phyloP scores from a whole-genome alignment of 2,329 filamentous ascomycete genomes.

The Curvularia sp. region DNA sequence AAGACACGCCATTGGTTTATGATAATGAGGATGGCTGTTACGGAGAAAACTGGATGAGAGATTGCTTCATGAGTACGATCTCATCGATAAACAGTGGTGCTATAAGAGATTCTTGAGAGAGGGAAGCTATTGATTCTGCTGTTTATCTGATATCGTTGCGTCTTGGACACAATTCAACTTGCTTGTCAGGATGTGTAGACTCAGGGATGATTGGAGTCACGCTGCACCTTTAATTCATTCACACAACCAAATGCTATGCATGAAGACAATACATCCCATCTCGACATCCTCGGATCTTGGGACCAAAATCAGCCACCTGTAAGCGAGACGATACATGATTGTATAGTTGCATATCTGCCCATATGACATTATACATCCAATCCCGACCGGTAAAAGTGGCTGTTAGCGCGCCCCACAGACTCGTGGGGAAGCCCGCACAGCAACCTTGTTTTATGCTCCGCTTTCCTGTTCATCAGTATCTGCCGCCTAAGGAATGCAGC shows the following conservation, averaged over 20 bases:
- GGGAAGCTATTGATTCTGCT: not conserved
- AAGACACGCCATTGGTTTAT: not conserved
- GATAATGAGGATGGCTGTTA: not conserved
- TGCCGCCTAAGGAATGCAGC: too few relatives aligned
- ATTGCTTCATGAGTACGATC: not conserved
- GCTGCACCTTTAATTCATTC: not conserved
- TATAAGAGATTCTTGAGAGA: not conserved
- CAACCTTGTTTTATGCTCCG: not conserved
- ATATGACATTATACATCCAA: not conserved
- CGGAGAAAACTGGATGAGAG: constrained; percentile 1
- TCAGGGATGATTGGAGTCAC: not conserved
- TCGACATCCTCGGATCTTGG: not conserved
- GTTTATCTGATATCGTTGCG: not conserved
- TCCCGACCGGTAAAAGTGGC: not conserved
- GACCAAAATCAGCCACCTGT: not conserved
- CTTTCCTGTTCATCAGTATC: not conserved
- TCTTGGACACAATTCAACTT: not conserved
- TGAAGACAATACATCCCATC: not conserved
- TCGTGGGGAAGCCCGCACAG: not conserved
- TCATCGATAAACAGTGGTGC: not conserved
- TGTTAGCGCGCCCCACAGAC: constrained; percentile 9
- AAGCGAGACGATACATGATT: not conserved
- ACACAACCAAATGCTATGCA: not conserved
- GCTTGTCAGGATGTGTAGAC: not conserved
- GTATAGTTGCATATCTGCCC: not conserved